These are phyloP conservation scores for Bryoerythrophyllum caledonicum DNA, from an alignment of 225 moss, liverwort and hornwort species.

Conservation along the genomic window DNA sequence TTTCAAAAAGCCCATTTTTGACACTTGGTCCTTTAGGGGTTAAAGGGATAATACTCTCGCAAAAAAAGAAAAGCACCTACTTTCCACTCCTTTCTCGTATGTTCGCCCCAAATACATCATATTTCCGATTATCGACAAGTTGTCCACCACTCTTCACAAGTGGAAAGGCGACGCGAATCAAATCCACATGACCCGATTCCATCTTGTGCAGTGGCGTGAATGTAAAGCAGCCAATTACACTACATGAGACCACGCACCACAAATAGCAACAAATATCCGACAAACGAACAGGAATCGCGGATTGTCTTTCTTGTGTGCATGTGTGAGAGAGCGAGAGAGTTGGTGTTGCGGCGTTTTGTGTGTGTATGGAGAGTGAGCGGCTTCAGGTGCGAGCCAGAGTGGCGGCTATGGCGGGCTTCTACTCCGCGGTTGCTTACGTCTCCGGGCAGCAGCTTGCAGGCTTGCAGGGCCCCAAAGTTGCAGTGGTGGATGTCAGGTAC, in stretches of 20 bases:
- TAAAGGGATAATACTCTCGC: no score
- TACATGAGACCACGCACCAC: background rate
- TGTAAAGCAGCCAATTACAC: background rate
- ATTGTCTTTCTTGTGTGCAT: no score
- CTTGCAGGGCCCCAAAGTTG: conserved; percentile 42
- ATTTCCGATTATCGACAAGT: no score
- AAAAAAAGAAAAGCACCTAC: no score
- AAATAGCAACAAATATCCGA: background rate
- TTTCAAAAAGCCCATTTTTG: no score
- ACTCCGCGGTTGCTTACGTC: conserved; percentile 36
- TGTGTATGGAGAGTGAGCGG: background rate
- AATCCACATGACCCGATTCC: no score
- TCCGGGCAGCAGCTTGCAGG: conserved; percentile 43
- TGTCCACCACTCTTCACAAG: no score
- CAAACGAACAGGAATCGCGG: background rate
- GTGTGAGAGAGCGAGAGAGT: no score
- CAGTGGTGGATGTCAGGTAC: conserved; percentile 78
- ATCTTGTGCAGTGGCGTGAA: background rate
- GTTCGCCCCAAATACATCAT: no score
- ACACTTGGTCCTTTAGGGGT: no score
- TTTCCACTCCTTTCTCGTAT: no score
- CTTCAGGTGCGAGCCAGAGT: background rate
- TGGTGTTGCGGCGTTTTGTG: background rate
- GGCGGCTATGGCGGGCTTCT: conserved; percentile 44
- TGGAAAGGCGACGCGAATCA: background rate